These are phyloP conservation scores for Metschnikowia gelsemii DNA, from an alignment of 805 yeast species.

Conservation along the genomic window DNA sequence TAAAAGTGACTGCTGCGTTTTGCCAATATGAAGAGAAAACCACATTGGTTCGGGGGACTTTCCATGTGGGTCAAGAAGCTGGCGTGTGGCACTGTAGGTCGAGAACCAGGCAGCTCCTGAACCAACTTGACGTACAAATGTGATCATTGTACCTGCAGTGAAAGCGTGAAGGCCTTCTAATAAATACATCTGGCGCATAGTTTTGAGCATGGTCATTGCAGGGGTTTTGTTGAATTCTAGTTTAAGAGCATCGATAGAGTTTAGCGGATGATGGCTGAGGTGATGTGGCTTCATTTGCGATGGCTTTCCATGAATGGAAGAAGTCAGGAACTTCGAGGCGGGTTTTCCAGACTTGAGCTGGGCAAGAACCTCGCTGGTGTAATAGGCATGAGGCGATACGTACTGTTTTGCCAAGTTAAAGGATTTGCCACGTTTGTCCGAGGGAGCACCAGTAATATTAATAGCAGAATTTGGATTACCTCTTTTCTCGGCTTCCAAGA, in stretches of 20 bases:
- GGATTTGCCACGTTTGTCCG: conserved; percentile 26
- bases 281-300: conserved; percentile 13
- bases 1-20: conserved; percentile 50
- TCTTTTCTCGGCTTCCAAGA: conserved; percentile 24
- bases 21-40: conserved; percentile 46
- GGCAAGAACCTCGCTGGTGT: conserved; percentile 32
- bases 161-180: conserved; percentile 77
- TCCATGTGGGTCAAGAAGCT: conserved; percentile 55
- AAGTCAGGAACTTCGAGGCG: conserved; percentile 25
- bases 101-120: conserved; percentile 84
- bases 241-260: conserved; percentile 16
- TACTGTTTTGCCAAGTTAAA: conserved; percentile 31
- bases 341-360: conserved; percentile 27
- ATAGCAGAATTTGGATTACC: conserved; percentile 21
- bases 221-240: conserved; percentile 50
- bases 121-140: conserved; percentile 73
- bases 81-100: conserved; percentile 75
- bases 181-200: conserved; percentile 63
- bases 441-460: conserved; percentile 30
- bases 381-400: conserved; percentile 44
- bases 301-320: conserved; percentile 4
- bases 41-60: conserved; percentile 32
- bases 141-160: conserved; percentile 79
- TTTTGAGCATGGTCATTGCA: conserved; percentile 50
- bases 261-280: conserved; percentile 5